Evolutionary conservation across 73 alveolate species (phyloP).

Genomic region (Diophrys appendiculata): DNA sequence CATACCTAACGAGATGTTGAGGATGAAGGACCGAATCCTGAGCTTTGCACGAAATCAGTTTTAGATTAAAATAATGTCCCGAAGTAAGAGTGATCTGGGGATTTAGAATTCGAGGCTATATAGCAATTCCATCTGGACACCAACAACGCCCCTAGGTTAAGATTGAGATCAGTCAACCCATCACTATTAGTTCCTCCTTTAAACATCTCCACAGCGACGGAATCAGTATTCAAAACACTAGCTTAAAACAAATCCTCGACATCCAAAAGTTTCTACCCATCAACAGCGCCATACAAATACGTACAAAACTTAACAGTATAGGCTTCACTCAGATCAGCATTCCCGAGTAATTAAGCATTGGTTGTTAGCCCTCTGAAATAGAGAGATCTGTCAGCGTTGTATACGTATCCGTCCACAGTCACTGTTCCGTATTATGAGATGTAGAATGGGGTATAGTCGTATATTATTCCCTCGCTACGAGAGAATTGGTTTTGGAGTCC

Average conservation of each 20-base stretch:
- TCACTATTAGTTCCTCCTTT: not conserved
- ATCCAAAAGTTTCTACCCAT: not conserved
- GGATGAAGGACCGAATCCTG: not conserved
- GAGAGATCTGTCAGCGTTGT: not conserved
- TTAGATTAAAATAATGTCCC: not conserved
- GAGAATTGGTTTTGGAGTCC: not conserved
- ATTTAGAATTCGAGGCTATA: not conserved
- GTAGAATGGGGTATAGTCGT: not conserved
- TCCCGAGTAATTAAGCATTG: not conserved
- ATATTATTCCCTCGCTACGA: not conserved
- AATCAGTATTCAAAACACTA: not conserved
- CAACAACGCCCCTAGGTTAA: not conserved
- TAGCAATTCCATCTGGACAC: not conserved
- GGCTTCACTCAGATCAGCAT: not conserved
- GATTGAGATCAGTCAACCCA: not conserved
- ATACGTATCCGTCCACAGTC: not conserved
- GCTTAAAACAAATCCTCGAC: not conserved
- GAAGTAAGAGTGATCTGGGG: not conserved
- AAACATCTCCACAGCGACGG: not conserved
- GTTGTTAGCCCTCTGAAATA: not conserved
- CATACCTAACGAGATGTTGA: not conserved
- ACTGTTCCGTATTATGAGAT: not conserved
- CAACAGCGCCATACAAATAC: not conserved
- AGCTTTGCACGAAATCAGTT: not conserved
- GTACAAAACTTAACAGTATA: not conserved